Evolutionary conservation across 768 basidiomycete genomes (phyloP).

Genomic region (Pulveroboletus sp.): DNA sequence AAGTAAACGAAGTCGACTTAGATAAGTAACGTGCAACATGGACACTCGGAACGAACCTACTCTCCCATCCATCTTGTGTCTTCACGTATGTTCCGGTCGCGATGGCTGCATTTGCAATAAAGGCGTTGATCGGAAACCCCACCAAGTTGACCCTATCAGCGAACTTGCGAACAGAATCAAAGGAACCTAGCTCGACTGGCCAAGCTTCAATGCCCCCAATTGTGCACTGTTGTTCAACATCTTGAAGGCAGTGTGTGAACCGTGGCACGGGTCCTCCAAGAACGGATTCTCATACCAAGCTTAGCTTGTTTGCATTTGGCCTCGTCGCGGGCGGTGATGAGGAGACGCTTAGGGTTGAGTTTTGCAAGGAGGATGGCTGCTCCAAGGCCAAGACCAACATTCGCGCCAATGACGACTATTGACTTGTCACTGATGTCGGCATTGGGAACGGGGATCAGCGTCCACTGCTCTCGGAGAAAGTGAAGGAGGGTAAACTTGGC

Average conservation of each 20-base stretch:
- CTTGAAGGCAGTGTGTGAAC: constrained; percentile 8
- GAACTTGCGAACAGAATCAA: constrained; percentile 34
- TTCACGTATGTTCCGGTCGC: constrained; percentile 11
- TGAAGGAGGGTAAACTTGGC: constrained; percentile 15
- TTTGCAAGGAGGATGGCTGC: constrained; percentile 26
- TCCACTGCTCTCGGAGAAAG: constrained; percentile 30
- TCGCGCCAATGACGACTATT: constrained; percentile 24
- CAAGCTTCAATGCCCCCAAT: constrained; percentile 24
- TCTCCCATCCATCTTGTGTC: constrained; percentile 38
- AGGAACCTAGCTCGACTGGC: constrained; percentile 33
- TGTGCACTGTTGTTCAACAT: constrained; percentile 14
- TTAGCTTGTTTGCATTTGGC: constrained; percentile 17
- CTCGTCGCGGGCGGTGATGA: constrained; percentile 27
- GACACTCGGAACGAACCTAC: constrained; percentile 24
- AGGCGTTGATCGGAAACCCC: constrained; percentile 22
- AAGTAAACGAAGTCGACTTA: neutral
- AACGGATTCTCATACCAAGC: constrained; percentile 11
- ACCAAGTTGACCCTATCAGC: constrained; percentile 28
- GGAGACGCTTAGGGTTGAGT: constrained; percentile 20
- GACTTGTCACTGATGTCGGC: constrained; percentile 22
- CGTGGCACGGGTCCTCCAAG: neutral
- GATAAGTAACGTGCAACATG: neutral
- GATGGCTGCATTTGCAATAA: constrained; percentile 33
- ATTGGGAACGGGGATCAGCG: constrained; percentile 19
- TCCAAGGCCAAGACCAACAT: constrained; percentile 32